A percentile compares a stretch with the other conserved stretches of the same genome.
phyloP scores from a whole-genome alignment of 306 rosid genomes.

The Alnus rubra region DNA sequence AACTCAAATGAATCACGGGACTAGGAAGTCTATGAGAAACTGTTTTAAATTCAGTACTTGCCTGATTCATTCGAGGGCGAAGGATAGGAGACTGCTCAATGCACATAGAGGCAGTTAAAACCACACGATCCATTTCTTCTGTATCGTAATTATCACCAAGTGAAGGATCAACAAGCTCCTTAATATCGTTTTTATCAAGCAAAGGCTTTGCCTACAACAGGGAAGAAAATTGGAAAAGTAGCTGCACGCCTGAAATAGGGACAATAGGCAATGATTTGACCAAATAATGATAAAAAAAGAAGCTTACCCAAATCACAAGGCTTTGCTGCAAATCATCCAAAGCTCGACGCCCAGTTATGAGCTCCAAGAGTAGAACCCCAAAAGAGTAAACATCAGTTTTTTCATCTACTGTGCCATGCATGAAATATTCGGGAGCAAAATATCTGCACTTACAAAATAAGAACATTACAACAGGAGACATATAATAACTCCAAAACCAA shows the following conservation, averaged over 20 bases:
- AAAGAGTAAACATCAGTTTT: slow-evolving; percentile 84
- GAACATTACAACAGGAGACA: background rate
- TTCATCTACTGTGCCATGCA: slow-evolving; percentile 75
- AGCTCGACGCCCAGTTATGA: slow-evolving; percentile 78
- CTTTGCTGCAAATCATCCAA: slow-evolving; percentile 58
- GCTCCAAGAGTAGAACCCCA: slow-evolving; percentile 79
- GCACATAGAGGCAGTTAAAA: slow-evolving; percentile 82
- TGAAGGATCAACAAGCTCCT: slow-evolving; percentile 68
- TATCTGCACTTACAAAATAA: slow-evolving; percentile 52
- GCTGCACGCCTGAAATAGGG: slow-evolving; percentile 1
- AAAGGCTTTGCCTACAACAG: slow-evolving; percentile 71
- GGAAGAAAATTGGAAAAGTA: background rate
- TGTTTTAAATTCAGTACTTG: slow-evolving; percentile 26
- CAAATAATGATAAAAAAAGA: slow-evolving; percentile 17
- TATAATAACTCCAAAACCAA: background rate
- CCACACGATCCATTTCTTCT: slow-evolving; percentile 51
- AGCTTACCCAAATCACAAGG: slow-evolving; percentile 66
- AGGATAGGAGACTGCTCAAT: slow-evolving; percentile 63
- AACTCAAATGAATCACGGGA: background rate
- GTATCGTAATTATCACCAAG: slow-evolving; percentile 51
- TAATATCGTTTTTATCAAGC: slow-evolving; percentile 40
- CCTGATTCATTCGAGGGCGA: slow-evolving; percentile 89
- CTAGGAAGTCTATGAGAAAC: background rate
- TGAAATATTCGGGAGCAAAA: slow-evolving; percentile 85
- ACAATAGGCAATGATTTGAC: background rate